Evolutionary conservation across 2,329 filamentous ascomycete genomes (phyloP).

Genomic region (Botrytis fabae): DNA sequence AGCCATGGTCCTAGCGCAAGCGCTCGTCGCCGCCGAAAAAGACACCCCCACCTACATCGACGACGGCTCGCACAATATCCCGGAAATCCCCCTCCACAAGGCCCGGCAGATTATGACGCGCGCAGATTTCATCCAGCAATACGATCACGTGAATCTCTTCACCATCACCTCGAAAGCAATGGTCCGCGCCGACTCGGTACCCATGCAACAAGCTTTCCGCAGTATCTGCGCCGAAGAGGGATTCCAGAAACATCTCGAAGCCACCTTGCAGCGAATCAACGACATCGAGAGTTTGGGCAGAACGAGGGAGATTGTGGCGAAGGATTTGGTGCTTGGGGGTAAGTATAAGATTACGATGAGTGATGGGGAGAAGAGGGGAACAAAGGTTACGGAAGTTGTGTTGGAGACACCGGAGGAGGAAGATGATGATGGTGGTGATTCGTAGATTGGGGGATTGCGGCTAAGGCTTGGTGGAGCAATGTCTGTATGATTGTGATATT

Average conservation of each 20-base stretch:
- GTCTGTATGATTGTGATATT: not conserved
- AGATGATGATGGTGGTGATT: not conserved
- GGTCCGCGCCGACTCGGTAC: constrained; percentile 90
- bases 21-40: constrained; percentile 80
- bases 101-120: constrained; percentile 93
- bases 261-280: constrained; percentile 80
- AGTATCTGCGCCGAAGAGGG: constrained; percentile 75
- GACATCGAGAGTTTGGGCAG: constrained; percentile 91
- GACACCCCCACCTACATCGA: constrained; percentile 24
- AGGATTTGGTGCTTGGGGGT: constrained; percentile 84
- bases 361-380: constrained; percentile 33
- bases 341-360: constrained; percentile 64
- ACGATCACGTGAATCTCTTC: constrained; percentile 94
- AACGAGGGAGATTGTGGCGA: constrained; percentile 93
- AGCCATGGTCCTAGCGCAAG: constrained; percentile 89
- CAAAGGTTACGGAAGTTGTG: constrained; percentile 35
- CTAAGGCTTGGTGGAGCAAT: not conserved
- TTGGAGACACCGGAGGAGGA: constrained; percentile 29
- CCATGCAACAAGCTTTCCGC: constrained; percentile 91
- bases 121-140: constrained; percentile 87
- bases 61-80: constrained; percentile 50
- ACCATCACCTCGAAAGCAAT: constrained; percentile 85
- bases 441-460: not conserved
- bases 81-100: constrained; percentile 76
- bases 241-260: constrained; percentile 80